Conservation (phyloP, 768 basidiomycete genomes). For the Trametes sanguinea region DNA sequence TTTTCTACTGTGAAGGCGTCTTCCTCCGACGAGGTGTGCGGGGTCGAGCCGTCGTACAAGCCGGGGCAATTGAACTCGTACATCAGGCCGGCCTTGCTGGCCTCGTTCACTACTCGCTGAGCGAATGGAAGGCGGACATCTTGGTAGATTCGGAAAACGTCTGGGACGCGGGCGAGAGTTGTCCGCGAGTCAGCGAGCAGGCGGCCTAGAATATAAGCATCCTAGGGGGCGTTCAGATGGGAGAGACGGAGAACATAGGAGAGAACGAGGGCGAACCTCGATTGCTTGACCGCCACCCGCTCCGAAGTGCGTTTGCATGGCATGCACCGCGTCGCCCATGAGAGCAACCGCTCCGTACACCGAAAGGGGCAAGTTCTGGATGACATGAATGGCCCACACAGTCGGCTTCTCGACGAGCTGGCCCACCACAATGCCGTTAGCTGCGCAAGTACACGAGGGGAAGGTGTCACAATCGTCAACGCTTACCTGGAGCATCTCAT, state of each 20-base stretch:
- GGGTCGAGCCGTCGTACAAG: constrained; percentile 14
- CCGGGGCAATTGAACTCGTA: constrained; percentile 26
- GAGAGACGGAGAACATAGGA: not conserved
- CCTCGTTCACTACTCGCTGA: constrained; percentile 12
- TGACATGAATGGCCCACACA: constrained; percentile 31
- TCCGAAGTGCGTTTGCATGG: constrained; percentile 32
- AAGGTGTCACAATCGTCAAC: too few species aligned
- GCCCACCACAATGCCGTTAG: not conserved
- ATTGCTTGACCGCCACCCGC: constrained; percentile 35
- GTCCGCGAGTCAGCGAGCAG: constrained; percentile 24
- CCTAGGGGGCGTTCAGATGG: constrained; percentile 11
- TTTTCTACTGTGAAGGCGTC: constrained; percentile 6
- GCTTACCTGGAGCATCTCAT: constrained; percentile 27
- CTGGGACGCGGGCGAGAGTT: constrained; percentile 11
- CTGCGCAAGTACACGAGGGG: too few species aligned
- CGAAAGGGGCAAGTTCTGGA: constrained; percentile 30
- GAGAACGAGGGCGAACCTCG: constrained; percentile 22
- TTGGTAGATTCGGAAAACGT: constrained; percentile 26
- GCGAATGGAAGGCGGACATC: constrained; percentile 27
- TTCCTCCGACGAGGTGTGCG: not conserved
- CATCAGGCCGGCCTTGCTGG: constrained; percentile 24
- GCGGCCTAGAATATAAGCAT: constrained; percentile 30
- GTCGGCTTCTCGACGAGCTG: constrained; percentile 30
- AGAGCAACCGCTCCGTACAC: constrained; percentile 32
- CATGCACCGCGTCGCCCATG: constrained; percentile 36